Conservation (phyloP, 2,329 filamentous ascomycete genomes). For the Plectosphaerella sp. region DNA sequence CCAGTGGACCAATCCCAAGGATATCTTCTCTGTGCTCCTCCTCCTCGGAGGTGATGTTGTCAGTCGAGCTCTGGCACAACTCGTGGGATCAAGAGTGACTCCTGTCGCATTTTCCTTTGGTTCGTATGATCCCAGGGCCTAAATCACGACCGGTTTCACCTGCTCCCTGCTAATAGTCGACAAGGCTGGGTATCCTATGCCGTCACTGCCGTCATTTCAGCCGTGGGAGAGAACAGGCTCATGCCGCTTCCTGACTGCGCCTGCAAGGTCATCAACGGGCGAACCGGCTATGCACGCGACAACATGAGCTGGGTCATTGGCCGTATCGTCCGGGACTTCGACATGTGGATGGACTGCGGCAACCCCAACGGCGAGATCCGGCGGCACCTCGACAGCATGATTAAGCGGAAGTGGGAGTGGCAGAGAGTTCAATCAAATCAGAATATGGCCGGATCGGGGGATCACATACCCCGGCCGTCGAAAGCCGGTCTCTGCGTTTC, state of each 20-base stretch:
- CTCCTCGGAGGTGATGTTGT: constrained; percentile 29
- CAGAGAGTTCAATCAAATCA: too few relatives aligned
- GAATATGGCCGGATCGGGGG: too few relatives aligned
- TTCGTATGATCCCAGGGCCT: neutral
- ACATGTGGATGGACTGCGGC: constrained; percentile 19
- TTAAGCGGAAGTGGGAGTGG: too few relatives aligned
- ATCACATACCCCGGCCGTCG: constrained; percentile 8
- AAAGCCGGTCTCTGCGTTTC: constrained; percentile 19
- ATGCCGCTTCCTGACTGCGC: constrained; percentile 24
- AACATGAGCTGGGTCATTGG: constrained; percentile 39
- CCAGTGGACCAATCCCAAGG: constrained; percentile 9
- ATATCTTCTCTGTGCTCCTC: constrained; percentile 25
- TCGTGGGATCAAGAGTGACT: constrained; percentile 16
- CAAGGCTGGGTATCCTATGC: constrained; percentile 22
- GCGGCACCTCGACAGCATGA: constrained; percentile 9
- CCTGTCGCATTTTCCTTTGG: constrained; percentile 27
- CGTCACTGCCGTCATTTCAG: constrained; percentile 12
- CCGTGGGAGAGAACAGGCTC: constrained; percentile 21
- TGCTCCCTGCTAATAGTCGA: neutral
- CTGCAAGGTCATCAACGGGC: constrained; percentile 27
- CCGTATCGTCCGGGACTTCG: constrained; percentile 34
- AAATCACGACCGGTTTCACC: neutral
- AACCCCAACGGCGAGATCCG: constrained; percentile 4
- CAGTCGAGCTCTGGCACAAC: constrained; percentile 23
- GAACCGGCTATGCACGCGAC: constrained; percentile 27